Percentiles rank a stretch among this genome's conserved stretches.
phyloP scores from a whole-genome alignment of 768 basidiomycete species.

The Termitomyces sp. region DNA sequence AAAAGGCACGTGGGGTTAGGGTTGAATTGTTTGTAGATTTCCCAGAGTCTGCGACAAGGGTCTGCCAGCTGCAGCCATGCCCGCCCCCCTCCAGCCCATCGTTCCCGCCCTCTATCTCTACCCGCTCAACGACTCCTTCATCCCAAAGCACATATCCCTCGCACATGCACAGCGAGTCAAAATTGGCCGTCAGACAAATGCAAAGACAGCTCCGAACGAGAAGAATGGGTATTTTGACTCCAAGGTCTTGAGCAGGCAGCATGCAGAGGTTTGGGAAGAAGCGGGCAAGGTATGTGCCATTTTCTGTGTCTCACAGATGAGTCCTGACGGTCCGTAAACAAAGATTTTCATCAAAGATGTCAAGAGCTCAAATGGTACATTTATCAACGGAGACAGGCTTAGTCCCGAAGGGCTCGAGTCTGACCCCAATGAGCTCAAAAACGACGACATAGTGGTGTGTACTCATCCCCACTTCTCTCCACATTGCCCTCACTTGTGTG shows the following conservation, averaged over 20 bases:
- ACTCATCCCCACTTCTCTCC: not conserved
- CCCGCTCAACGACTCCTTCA: conserved; percentile 92
- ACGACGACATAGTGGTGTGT: conserved; percentile 92
- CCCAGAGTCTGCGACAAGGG: conserved; percentile 3
- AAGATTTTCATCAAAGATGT: conserved; percentile 99
- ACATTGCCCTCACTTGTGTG: conserved; percentile 3
- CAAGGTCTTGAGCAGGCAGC: conserved; percentile 89
- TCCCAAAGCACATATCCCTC: conserved; percentile 92
- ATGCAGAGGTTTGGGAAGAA: conserved; percentile 99
- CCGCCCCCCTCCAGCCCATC: conserved; percentile 23
- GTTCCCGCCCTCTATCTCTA: conserved; percentile 67
- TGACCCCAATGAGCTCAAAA: conserved; percentile 90
- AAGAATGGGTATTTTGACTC: conserved; percentile 97
- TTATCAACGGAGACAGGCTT: conserved; percentile 94
- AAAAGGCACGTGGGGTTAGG: conserved; percentile 11
- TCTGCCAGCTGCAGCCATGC: conserved; percentile 24
- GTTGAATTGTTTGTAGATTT: conserved; percentile 15
- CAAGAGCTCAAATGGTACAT: conserved; percentile 97
- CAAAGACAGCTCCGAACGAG: conserved; percentile 89
- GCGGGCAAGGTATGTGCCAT: conserved; percentile 59
- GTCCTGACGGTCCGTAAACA: conserved; percentile 8
- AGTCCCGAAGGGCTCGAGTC: conserved; percentile 88
- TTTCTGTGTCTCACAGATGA: too few relatives aligned
- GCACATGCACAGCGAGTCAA: conserved; percentile 65
- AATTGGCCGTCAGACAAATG: conserved; percentile 95